These are phyloP conservation scores for Wickerhamiella shivajii DNA, from an alignment of 805 yeast genomes.

Conservation along the genomic window DNA sequence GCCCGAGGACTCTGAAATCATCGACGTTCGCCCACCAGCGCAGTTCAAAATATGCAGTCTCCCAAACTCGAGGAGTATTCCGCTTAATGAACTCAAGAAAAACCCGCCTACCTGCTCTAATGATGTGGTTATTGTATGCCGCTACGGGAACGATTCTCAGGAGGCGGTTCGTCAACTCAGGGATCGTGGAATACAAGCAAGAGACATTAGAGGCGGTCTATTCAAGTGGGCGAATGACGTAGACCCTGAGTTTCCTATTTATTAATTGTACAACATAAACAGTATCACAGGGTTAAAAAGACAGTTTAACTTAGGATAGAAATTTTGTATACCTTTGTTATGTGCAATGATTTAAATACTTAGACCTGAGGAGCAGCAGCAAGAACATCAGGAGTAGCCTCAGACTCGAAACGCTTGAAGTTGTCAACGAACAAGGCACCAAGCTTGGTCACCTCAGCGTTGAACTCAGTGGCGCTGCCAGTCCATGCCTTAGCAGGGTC, in stretches of 20 bases:
- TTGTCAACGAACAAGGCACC: slow-evolving; percentile 72
- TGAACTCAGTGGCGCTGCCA: slow-evolving; percentile 39
- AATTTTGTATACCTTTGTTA: too few relatives aligned
- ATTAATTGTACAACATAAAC: too few relatives aligned
- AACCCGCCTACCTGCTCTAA: slow-evolving; percentile 17
- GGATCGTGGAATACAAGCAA: slow-evolving; percentile 32
- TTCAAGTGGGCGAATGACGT: slow-evolving; percentile 47
- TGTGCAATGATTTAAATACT: slow-evolving; percentile 2
- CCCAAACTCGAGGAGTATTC: slow-evolving; percentile 45
- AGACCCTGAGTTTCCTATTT: slow-evolving; percentile 49
- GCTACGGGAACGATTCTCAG: slow-evolving; percentile 87
- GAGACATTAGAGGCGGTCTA: slow-evolving; percentile 70
- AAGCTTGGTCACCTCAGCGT: slow-evolving; percentile 43
- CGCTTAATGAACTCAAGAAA: slow-evolving; percentile 36
- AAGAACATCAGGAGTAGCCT: slow-evolving; percentile 71
- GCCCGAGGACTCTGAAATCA: slow-evolving; percentile 23
- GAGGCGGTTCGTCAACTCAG: slow-evolving; percentile 47
- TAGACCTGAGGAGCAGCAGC: slow-evolving; percentile 77
- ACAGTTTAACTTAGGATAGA: too few relatives aligned
- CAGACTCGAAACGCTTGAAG: slow-evolving; percentile 69
- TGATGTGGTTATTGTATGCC: slow-evolving; percentile 46
- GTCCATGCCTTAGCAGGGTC: slow-evolving; percentile 80
- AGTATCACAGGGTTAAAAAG: too few relatives aligned
- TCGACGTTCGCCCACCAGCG: slow-evolving; percentile 72
- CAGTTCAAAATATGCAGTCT: slow-evolving; percentile 59